These are phyloP conservation scores for Nemania sp. DNA, from an alignment of 2,329 filamentous ascomycete species.

Conservation along the genomic window DNA sequence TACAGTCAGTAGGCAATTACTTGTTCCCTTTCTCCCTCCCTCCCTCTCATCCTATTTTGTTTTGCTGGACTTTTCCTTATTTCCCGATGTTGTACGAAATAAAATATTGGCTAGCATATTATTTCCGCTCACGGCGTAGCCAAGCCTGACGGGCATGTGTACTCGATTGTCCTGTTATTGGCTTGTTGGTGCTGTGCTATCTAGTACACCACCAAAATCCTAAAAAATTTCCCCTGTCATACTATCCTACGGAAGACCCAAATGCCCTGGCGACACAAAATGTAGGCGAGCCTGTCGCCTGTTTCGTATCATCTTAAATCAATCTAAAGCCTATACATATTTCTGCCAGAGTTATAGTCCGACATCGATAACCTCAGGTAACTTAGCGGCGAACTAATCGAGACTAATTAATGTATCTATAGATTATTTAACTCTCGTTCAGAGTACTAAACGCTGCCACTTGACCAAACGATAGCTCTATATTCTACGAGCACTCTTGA, in stretches of 20 bases:
- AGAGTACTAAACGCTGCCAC: not conserved
- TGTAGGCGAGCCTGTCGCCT: conserved; percentile 16
- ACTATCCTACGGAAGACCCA: conserved; percentile 25
- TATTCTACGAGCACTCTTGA: not conserved
- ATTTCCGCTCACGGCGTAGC: conserved; percentile 25
- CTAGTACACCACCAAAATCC: conserved; percentile 21
- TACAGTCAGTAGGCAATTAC: conserved; percentile 11
- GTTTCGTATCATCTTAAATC: conserved; percentile 7
- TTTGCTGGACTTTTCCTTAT: conserved; percentile 32
- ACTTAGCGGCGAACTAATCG: not conserved
- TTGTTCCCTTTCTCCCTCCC: not conserved
- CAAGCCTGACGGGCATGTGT: conserved; percentile 23
- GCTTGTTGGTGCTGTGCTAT: conserved; percentile 24
- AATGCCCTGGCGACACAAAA: conserved; percentile 34
- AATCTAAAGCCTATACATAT: no score
- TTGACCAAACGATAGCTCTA: not conserved
- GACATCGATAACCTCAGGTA: not conserved
- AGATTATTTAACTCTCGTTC: conserved; percentile 16
- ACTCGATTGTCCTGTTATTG: conserved; percentile 22
- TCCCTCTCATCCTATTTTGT: conserved; percentile 1
- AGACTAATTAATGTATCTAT: conserved; percentile 26
- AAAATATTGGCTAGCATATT: conserved; percentile 30
- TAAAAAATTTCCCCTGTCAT: conserved; percentile 4
- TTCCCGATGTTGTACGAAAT: conserved; percentile 38
- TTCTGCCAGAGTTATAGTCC: not conserved